Evolutionary conservation across 2,329 filamentous ascomycete genomes (phyloP).

Genomic region (Clarireedia sp.): DNA sequence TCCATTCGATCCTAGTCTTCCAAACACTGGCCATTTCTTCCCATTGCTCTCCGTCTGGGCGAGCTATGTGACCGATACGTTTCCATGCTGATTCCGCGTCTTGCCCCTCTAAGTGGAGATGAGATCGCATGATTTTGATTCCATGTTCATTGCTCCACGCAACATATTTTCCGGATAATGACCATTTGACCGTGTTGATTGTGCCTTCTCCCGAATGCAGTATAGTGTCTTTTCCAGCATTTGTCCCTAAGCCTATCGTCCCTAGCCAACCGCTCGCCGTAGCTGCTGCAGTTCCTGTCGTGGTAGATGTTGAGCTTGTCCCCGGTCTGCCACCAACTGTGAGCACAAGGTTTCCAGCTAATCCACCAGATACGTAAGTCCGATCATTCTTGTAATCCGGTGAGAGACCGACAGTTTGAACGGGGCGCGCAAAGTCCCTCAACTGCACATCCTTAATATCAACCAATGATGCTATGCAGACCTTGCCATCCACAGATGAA

Average conservation of each 20-base stretch:
- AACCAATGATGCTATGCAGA: slow-evolving; percentile 80
- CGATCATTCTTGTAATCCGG: slow-evolving; percentile 88
- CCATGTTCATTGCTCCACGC: slow-evolving; percentile 95
- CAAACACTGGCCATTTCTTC: slow-evolving; percentile 95
- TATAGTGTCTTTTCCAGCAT: slow-evolving; percentile 75
- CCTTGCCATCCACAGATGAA: slow-evolving; percentile 90
- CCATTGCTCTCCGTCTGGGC: slow-evolving; percentile 80
- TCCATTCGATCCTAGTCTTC: slow-evolving; percentile 89
- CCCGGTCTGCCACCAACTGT: slow-evolving; percentile 75
- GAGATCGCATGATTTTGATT: slow-evolving; percentile 94
- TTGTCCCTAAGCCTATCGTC: slow-evolving; percentile 71
- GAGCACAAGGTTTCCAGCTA: slow-evolving; percentile 79
- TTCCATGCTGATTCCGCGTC: slow-evolving; percentile 88
- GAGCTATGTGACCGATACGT: slow-evolving; percentile 82
- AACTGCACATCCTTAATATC: slow-evolving; percentile 86
- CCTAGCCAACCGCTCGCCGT: slow-evolving; percentile 87
- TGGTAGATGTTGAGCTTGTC: slow-evolving; percentile 75
- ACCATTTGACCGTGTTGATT: slow-evolving; percentile 92
- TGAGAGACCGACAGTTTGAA: slow-evolving; percentile 88
- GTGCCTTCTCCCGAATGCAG: slow-evolving; percentile 87
- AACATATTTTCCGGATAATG: slow-evolving; percentile 81
- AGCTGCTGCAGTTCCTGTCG: slow-evolving; percentile 72
- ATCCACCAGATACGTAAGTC: slow-evolving; percentile 83
- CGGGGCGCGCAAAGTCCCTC: slow-evolving; percentile 86
- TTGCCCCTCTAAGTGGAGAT: slow-evolving; percentile 67